A percentile compares a stretch with the other conserved stretches of the same genome.
Conservation (phyloP, 176 grass and related monocot genomes). For the Saccharum officinarum region DNA sequence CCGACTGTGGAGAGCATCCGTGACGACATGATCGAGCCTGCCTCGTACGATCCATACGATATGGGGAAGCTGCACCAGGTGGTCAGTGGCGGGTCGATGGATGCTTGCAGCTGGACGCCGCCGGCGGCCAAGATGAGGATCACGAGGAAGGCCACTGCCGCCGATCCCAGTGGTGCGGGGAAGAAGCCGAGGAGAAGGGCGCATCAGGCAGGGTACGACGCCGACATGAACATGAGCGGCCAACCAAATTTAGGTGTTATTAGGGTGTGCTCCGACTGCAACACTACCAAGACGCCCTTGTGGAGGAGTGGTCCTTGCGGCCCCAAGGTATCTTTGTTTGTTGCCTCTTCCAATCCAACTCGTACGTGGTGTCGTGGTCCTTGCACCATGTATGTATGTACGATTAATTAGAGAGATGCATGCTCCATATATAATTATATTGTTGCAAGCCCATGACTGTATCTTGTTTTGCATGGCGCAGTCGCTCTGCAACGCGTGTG, state of each 20-base stretch:
- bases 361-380: not conserved
- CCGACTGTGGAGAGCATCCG: slow-evolving; percentile 65
- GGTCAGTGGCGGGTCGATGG: not conserved
- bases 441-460: not conserved
- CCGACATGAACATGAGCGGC: slow-evolving; percentile 26
- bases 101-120: slow-evolving; percentile 48
- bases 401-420: too few species aligned
- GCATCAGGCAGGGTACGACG: slow-evolving; percentile 18
- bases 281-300: slow-evolving; percentile 94
- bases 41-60: slow-evolving; percentile 53
- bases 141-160: slow-evolving; percentile 67
- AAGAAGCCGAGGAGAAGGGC: slow-evolving; percentile 65
- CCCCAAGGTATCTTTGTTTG: slow-evolving; percentile 63
- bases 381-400: not conserved
- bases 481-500: slow-evolving; percentile 99
- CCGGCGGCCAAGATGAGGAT: slow-evolving; percentile 74
- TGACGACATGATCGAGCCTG: slow-evolving; percentile 56
- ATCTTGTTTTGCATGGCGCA: slow-evolving; percentile 49
- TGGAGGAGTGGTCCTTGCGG: slow-evolving; percentile 98
- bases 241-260: slow-evolving; percentile 53
- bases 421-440: not conserved
- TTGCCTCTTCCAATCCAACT: not conserved
- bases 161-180: slow-evolving; percentile 21
- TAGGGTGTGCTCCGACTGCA: slow-evolving; percentile 95
- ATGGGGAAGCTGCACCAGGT: slow-evolving; percentile 24